Evolutionary conservation across 2,329 filamentous ascomycete species (phyloP), one percentile per base, ranked within the genome.

Genomic region (Tolypocladium sp.): DNA sequence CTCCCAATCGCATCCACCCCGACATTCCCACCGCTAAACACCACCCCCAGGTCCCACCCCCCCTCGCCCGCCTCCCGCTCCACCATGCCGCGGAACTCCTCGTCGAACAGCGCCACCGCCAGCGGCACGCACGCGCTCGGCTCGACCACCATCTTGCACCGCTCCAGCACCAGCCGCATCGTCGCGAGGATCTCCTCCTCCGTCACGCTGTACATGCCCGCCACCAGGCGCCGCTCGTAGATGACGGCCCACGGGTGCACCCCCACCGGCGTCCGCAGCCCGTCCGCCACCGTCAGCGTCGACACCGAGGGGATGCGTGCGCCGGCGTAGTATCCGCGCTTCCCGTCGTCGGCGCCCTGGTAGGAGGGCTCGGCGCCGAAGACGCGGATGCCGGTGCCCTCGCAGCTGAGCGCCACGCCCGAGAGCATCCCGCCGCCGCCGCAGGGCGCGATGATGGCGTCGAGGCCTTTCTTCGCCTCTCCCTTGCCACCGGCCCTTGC

Each of bases 91-190:
- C 91, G 77, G 63, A 97, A 97, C 4, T 92, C 90, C 73, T 95
- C 90, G 70, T 96, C 89, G 64, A 85, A 97, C 64, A 97, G 75
- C 57, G 86, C 87, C 9, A 90, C 89, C 0, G 93, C 94, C 61
- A 97, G 72, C 1, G 86, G 84, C n/a, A 97, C 92, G 2, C 87
- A 91, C 0, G 89, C 85, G 73, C 88, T 92, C 27, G 93, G 93
- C 79, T 97, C 93, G 15, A 97, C 86, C 27, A 97, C 85, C 54
- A 96, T 76, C 83, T 97, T 97, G 80, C 94, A 85, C 60, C 92
- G 78, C 82, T 97, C 93, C 62, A 92, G 76, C 40, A 96, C 88
- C 62, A 97, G 73, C 62, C 82, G 76, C 82, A 96, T 82, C 15
- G 92, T 89, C 27, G 78, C 80, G 67, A 82, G 81, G 71, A 97